Evolutionary conservation across 139 green algal genomes (phyloP), one percentile per base, ranked within the genome.

Genomic region (Chlorella sp.): DNA sequence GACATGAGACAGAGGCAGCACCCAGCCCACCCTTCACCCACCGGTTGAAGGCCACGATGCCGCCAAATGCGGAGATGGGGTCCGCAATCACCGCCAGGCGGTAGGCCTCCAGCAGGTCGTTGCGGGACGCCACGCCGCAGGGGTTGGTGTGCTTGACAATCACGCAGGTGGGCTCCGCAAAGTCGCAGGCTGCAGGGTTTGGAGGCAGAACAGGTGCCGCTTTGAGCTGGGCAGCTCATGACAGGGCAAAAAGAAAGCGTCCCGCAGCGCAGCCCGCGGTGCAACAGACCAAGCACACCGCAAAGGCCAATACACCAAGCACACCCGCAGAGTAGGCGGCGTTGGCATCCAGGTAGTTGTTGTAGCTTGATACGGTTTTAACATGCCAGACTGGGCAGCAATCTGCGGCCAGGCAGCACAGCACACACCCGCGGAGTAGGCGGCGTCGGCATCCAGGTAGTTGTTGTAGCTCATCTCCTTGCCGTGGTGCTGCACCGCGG

Each of bases 101-200:
- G 92, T 99, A 99, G 0, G 96, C 96, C 84, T 99, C 97, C 28
- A 93, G 87, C 77, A 98, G 90, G 85, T 98, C 95, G 1, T 77
- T 88, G 14, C 90, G 87, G 68, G 74, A 87, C 65, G 96, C 96
- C 54, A 98, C 93, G 84, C 97, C 97, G 88, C 97, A 99, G 46
- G 97, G 97, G 92, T 99, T 99, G 89, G 97, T 99, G 95, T 99
- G 97, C 95, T 99, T 99, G n/a, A 99, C 97, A 40, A 99, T 95
- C 20, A 99, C 97, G 87, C 97, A 99, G 20, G 91, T 94, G 20
- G 95, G 93, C 75, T 94, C 92, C 46, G 84, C 73, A 85, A 96
- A 95, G 89, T 98, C 95, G 84, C 91, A 95, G 13, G 92, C 92
- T 72, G 90, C 87, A 43, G 64, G 77, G 80, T 93, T 95, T 17